Conservation (phyloP, 2,329 filamentous ascomycete species). For the Cladosporium sp. region DNA sequence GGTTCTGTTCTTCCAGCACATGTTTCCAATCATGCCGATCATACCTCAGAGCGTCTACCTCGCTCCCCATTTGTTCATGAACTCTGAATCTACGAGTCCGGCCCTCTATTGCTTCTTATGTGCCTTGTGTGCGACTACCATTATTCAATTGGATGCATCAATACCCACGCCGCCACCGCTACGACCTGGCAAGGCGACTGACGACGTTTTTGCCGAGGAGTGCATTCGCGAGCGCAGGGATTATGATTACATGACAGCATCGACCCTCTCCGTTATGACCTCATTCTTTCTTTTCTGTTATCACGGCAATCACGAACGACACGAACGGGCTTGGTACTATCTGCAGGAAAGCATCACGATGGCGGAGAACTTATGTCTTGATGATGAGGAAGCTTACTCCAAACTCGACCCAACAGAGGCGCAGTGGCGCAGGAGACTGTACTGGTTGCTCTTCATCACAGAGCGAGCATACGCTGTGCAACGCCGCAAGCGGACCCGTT, state of each 20-base stretch:
- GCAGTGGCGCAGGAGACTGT: slow-evolving; percentile 33
- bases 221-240: slow-evolving; percentile 29
- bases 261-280: slow-evolving; percentile 30
- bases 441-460: slow-evolving; percentile 35
- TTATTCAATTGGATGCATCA: slow-evolving; percentile 32
- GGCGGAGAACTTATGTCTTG: slow-evolving; percentile 30
- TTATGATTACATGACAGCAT: slow-evolving; percentile 28
- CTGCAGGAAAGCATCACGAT: slow-evolving; percentile 34
- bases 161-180: slow-evolving; percentile 26
- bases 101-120: slow-evolving; percentile 32
- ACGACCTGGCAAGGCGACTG: slow-evolving; percentile 21
- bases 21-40: slow-evolving; percentile 35
- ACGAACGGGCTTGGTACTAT: slow-evolving; percentile 32
- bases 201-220: slow-evolving; percentile 32
- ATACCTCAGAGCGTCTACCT: slow-evolving; percentile 30
- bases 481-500: slow-evolving; percentile 29
- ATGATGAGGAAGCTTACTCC: slow-evolving; percentile 30
- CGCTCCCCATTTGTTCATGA: slow-evolving; percentile 24
- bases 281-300: slow-evolving; percentile 35
- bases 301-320: slow-evolving; percentile 32
- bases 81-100: slow-evolving; percentile 20
- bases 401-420: slow-evolving; percentile 29
- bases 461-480: slow-evolving; percentile 35
- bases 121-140: slow-evolving; percentile 30
- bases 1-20: slow-evolving; percentile 33